phyloP scores from a whole-genome alignment of 306 rosid species.

The Abrus precatorius region DNA sequence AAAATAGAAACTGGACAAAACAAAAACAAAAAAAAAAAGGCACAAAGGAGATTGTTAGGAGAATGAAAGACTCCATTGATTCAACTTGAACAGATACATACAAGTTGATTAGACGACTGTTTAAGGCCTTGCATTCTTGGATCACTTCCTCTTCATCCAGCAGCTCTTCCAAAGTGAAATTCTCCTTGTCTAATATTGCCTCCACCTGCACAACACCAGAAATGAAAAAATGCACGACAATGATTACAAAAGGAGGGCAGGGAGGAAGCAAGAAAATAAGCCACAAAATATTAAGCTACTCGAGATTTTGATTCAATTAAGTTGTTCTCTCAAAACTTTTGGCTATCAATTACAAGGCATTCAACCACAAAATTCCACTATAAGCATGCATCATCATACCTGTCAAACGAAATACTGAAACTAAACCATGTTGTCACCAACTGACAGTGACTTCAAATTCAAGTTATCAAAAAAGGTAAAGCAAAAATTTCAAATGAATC shows the following conservation, averaged over 20 bases:
- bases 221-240: conserved; percentile 17
- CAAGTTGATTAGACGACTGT: conserved; percentile 97
- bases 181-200: conserved; percentile 88
- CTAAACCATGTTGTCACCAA: conserved; percentile 23
- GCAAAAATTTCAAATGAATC: conserved; percentile 5
- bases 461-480: conserved; percentile 8
- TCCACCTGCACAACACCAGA: conserved; percentile 73
- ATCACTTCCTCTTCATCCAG: conserved; percentile 98
- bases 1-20: conserved; percentile 29
- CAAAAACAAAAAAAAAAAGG: not conserved
- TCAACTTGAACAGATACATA: conserved; percentile 50
- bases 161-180: conserved; percentile 96
- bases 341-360: conserved; percentile 7
- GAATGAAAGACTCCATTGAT: not conserved
- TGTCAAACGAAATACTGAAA: conserved; percentile 7
- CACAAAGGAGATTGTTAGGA: not conserved
- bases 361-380: conserved; percentile 36
- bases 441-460: conserved; percentile 5
- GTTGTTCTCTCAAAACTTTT: not conserved
- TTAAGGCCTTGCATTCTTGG: conserved; percentile 98
- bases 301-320: conserved; percentile 17
- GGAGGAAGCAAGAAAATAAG: conserved; percentile 13
- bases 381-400: not conserved
- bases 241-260: not conserved
- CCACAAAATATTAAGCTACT: conserved; percentile 21